Percentiles rank a stretch among this genome's conserved stretches.
phyloP scores from a whole-genome alignment of 108 stramenopile genomes.

The Asterionellopsis glacialis region DNA sequence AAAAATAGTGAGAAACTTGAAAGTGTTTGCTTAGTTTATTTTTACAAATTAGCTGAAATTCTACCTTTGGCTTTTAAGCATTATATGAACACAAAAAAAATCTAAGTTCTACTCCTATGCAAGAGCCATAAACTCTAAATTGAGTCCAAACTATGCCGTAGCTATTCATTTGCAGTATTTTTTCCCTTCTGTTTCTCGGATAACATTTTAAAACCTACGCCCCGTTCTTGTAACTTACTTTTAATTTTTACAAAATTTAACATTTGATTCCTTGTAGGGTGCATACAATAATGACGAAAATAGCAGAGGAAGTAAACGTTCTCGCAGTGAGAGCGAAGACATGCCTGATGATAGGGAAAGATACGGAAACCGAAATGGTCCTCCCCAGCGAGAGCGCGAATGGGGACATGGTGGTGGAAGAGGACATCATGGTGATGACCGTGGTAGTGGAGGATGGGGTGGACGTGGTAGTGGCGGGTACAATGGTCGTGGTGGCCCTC shows the following conservation, averaged over 20 bases:
- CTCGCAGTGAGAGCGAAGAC: constrained; percentile 13
- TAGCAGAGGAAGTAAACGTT: constrained; percentile 41
- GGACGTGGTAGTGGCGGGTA: constrained; percentile 20
- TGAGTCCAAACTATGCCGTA: neutral
- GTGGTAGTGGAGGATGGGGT: constrained; percentile 15
- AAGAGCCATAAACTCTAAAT: neutral
- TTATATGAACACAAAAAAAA: too few species aligned
- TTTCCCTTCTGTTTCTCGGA: neutral
- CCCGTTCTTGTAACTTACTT: neutral
- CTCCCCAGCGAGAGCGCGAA: constrained; percentile 18
- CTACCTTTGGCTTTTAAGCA: too few species aligned
- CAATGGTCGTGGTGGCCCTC: constrained; percentile 15
- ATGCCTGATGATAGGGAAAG: constrained; percentile 5
- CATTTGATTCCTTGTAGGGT: constrained; percentile 7
- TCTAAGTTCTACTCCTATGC: too few species aligned
- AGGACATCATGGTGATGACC: constrained; percentile 7
- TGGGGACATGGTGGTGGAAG: constrained; percentile 10
- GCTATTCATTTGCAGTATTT: constrained; percentile 7
- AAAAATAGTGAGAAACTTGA: too few species aligned
- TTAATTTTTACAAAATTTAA: constrained; percentile 2
- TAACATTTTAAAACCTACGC: neutral
- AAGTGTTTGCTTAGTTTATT: too few species aligned
- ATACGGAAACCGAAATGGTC: constrained; percentile 3
- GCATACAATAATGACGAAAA: constrained; percentile 17
- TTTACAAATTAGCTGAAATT: too few species aligned